A percentile compares a stretch with the other conserved stretches of the same genome.
Evolutionary conservation across 2,329 filamentous ascomycete genomes (phyloP).

Genomic region (Arthrobotrys megalospora): DNA sequence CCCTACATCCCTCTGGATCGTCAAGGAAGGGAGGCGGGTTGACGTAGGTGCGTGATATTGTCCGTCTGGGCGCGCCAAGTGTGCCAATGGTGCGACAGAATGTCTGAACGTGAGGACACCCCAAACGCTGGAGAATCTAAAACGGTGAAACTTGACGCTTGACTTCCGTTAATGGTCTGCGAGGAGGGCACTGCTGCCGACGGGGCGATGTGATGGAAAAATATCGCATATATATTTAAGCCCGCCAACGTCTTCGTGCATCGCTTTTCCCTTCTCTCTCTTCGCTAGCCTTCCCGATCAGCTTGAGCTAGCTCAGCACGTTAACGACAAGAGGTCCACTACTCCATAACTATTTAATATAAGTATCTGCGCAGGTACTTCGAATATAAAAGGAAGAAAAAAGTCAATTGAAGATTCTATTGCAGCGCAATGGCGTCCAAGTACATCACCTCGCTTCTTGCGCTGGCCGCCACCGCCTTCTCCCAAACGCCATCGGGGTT

Average conservation of each 20-base stretch:
- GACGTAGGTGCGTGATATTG: conserved; percentile 3
- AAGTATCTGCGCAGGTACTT: neutral
- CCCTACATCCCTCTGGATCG: neutral
- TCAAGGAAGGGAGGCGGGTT: neutral
- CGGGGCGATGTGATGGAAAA: neutral
- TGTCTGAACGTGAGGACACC: conserved; percentile 38
- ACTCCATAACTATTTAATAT: neutral
- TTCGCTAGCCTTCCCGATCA: conserved; percentile 8
- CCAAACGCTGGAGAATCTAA: conserved; percentile 29
- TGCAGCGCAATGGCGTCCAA: conserved; percentile 36
- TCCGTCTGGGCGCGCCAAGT: conserved; percentile 36
- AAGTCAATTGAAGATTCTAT: conserved; percentile 12
- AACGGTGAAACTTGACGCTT: conserved; percentile 33
- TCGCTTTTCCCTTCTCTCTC: neutral
- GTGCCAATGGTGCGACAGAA: conserved; percentile 28
- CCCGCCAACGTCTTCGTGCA: neutral
- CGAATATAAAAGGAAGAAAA: neutral
- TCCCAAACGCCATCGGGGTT: conserved; percentile 47
- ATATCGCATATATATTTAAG: conserved; percentile 1
- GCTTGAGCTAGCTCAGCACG: conserved; percentile 1
- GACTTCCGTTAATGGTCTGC: conserved; percentile 24
- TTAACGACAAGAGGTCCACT: neutral
- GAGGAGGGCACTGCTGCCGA: conserved; percentile 7
- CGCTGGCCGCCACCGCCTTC: conserved; percentile 37
- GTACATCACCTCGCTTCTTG: conserved; percentile 25